These are phyloP conservation scores for Boletus reticuloceps DNA, from an alignment of 768 basidiomycete species.

Conservation along the genomic window DNA sequence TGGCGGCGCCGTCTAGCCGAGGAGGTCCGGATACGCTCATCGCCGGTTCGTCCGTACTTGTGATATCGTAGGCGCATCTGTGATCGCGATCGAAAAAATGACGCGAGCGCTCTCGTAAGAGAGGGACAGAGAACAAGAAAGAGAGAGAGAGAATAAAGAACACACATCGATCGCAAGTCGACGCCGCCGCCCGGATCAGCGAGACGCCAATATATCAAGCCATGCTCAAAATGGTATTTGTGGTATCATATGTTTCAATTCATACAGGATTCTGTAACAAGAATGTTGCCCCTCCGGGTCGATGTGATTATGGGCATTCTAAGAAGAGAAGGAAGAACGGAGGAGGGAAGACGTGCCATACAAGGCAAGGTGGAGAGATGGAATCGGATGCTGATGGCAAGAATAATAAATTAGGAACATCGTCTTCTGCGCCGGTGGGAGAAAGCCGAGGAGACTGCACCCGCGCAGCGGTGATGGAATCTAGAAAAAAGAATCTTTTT, in stretches of 20 bases:
- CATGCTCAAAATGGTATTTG: constrained; percentile 6
- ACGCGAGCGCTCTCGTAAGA: constrained; percentile 8
- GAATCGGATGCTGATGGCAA: constrained; percentile 23
- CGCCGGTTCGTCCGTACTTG: not conserved
- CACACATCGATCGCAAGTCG: not conserved
- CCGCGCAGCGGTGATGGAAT: constrained; percentile 22
- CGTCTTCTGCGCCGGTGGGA: constrained; percentile 18
- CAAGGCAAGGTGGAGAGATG: constrained; percentile 15
- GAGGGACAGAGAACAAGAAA: not conserved
- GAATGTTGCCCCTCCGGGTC: constrained; percentile 5
- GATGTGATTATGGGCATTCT: constrained; percentile 8
- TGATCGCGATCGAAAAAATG: constrained; percentile 11
- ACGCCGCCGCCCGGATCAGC: constrained; percentile 12
- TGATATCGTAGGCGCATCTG: not conserved
- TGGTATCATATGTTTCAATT: constrained; percentile 23
- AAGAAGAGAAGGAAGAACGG: constrained; percentile 7
- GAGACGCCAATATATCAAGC: constrained; percentile 5
- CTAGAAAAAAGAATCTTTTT: constrained; percentile 20
- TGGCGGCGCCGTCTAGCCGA: constrained; percentile 5
- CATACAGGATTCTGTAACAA: constrained; percentile 18
- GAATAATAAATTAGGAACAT: constrained; percentile 19
- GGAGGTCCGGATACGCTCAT: constrained; percentile 2
- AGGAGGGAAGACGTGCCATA: constrained; percentile 7
- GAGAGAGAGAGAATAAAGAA: not conserved
- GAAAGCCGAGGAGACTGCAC: constrained; percentile 21